Evolutionary conservation across 192 early-diverging fungal genomes (phyloP).

Genomic region (Mortierella claussenii): DNA sequence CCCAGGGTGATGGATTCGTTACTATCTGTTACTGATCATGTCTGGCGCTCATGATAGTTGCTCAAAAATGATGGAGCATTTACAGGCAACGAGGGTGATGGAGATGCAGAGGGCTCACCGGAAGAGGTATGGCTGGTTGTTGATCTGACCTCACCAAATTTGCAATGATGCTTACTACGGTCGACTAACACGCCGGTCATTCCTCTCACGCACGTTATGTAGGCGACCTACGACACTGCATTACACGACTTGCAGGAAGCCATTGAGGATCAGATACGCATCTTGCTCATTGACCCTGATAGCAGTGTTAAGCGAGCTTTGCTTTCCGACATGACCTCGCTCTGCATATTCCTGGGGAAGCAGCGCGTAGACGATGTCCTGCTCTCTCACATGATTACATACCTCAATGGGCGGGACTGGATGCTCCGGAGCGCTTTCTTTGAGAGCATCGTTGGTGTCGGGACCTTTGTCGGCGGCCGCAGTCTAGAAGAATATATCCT

Average conservation of each 20-base stretch:
- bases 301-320: slow-evolving; percentile 88
- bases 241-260: slow-evolving; percentile 80
- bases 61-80: slow-evolving; percentile 61
- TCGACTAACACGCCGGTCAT: no score
- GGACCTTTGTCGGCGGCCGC: slow-evolving; percentile 85
- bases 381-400: slow-evolving; percentile 95
- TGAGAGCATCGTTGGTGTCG: slow-evolving; percentile 91
- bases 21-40: neutral
- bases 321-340: slow-evolving; percentile 79
- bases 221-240: slow-evolving; percentile 78
- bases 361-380: slow-evolving; percentile 85
- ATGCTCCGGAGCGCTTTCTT: slow-evolving; percentile 93
- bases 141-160: no score
- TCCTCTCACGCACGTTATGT: slow-evolving; percentile 10
- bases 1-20: neutral
- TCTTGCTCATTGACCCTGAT: slow-evolving; percentile 83
- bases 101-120: slow-evolving; percentile 48
- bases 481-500: slow-evolving; percentile 94
- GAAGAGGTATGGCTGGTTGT: slow-evolving; percentile 58
- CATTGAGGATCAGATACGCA: slow-evolving; percentile 84
- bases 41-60: slow-evolving; percentile 25
- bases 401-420: slow-evolving; percentile 97
- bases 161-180: no score
- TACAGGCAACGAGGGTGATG: slow-evolving; percentile 53
- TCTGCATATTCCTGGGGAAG: slow-evolving; percentile 87